Percentiles rank a stretch among this genome's conserved stretches.
These are phyloP conservation scores for Dendrostoma leiphaemia DNA, from an alignment of 2,329 filamentous ascomycete species.

Conservation along the genomic window DNA sequence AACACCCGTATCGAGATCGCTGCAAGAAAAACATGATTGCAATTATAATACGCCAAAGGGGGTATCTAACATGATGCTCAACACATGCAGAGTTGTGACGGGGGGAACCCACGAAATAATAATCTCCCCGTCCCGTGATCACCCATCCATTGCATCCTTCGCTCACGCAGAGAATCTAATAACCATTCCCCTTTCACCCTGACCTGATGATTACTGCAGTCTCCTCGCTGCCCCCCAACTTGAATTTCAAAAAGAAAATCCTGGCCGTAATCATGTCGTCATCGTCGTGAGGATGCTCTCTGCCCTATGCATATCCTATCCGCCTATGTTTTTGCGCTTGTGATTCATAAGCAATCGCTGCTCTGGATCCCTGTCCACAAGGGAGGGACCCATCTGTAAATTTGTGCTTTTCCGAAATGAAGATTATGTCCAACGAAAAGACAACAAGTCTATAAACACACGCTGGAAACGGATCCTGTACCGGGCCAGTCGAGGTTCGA, in stretches of 20 bases:
- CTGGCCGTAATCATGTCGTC: not conserved
- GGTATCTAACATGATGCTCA: conserved; percentile 19
- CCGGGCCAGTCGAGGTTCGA: not conserved
- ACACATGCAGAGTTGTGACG: conserved; percentile 10
- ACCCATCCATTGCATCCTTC: too few relatives aligned
- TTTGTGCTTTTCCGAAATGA: not conserved
- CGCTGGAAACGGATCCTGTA: not conserved
- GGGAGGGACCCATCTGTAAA: not conserved
- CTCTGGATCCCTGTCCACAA: not conserved
- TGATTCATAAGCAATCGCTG: conserved; percentile 4
- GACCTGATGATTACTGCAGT: not conserved
- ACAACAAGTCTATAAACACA: conserved; percentile 1
- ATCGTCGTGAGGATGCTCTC: not conserved
- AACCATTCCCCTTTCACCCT: not conserved
- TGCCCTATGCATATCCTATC: conserved; percentile 5
- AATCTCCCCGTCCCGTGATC: too few relatives aligned
- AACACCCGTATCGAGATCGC: not conserved
- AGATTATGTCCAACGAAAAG: not conserved
- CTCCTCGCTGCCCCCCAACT: not conserved
- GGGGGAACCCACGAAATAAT: too few relatives aligned
- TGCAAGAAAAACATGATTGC: not conserved
- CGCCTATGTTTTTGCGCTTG: conserved; percentile 5
- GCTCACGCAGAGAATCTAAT: not conserved
- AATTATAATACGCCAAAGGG: conserved; percentile 8
- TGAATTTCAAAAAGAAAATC: too few relatives aligned